Evolutionary conservation across 1,284 basidiomycete species (phyloP).

Genomic region (Ganoderma boninense): DNA sequence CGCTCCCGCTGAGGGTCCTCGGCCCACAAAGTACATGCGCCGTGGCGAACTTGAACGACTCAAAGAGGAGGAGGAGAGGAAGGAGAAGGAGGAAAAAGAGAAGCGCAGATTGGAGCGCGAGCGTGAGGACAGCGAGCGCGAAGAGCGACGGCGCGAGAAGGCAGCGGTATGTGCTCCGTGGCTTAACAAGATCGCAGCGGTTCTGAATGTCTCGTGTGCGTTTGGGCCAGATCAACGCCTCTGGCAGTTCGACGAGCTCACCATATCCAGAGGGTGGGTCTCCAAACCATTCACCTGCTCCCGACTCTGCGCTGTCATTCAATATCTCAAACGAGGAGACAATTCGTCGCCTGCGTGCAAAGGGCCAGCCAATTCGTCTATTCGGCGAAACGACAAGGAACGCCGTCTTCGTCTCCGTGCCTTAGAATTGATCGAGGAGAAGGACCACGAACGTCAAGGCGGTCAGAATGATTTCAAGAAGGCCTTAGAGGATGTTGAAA

Average conservation of each 20-base stretch:
- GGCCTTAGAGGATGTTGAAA: conserved; percentile 92
- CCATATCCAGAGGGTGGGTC: conserved; percentile 42
- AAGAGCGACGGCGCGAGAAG: conserved; percentile 34
- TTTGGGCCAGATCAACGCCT: conserved; percentile 56
- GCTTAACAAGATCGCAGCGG: neutral
- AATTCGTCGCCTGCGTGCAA: conserved; percentile 85
- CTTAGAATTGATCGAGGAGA: conserved; percentile 93
- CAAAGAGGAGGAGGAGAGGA: conserved; percentile 69
- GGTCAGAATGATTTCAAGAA: conserved; percentile 96
- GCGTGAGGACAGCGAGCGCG: conserved; percentile 40
- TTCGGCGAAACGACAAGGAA: conserved; percentile 96
- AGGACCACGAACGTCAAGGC: conserved; percentile 76
- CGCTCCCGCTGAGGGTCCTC: conserved; percentile 41
- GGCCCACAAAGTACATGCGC: conserved; percentile 86
- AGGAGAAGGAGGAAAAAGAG: conserved; percentile 56
- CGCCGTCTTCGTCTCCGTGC: conserved; percentile 89
- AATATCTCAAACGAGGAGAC: conserved; percentile 96
- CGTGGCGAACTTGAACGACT: conserved; percentile 83
- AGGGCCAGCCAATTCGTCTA: conserved; percentile 93
- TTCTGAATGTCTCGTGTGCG: conserved; percentile 30
- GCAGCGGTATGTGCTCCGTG: conserved; percentile 49
- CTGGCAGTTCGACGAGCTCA: conserved; percentile 50
- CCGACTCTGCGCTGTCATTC: conserved; percentile 66
- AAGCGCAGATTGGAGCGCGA: conserved; percentile 43
- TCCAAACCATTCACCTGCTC: conserved; percentile 52